These are phyloP conservation scores for Syzygium aromaticum DNA, from an alignment of 345 rosid genomes.

Conservation along the genomic window DNA sequence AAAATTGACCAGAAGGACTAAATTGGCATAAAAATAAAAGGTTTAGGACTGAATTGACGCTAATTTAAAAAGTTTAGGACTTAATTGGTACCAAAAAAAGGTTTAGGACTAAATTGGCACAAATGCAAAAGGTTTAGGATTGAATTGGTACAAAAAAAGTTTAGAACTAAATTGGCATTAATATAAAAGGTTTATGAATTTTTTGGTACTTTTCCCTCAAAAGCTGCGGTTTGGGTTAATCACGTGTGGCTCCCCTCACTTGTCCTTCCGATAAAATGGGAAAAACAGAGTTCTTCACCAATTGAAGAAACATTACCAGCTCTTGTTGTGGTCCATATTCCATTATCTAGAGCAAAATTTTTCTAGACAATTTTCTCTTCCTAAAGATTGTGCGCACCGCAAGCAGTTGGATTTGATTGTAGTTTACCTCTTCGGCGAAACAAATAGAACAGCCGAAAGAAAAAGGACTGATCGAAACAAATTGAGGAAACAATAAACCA, in stretches of 20 bases:
- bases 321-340: not conserved
- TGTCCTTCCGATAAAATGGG: not conserved
- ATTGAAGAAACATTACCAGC: not conserved
- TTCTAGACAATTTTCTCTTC: not conserved
- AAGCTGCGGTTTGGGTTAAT: not conserved
- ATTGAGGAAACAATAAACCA: not conserved
- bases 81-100: too few relatives aligned
- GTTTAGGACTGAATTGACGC: too few relatives aligned
- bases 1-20: too few relatives aligned
- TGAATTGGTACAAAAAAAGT: too few relatives aligned
- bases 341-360: not conserved
- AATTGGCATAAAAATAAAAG: too few relatives aligned
- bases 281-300: not conserved
- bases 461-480: not conserved
- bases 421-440: not conserved
- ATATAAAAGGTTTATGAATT: too few relatives aligned
- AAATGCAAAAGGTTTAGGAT: too few relatives aligned
- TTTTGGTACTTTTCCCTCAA: too few relatives aligned
- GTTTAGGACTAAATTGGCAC: too few relatives aligned
- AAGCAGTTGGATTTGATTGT: not conserved
- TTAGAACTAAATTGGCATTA: too few relatives aligned
- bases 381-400: not conserved
- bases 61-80: too few relatives aligned
- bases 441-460: not conserved
- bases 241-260: not conserved